A percentile compares a stretch with the other conserved stretches of the same genome.
Evolutionary conservation across 176 grass and related monocot species (phyloP).

Genomic region (Oryza rufipogon): DNA sequence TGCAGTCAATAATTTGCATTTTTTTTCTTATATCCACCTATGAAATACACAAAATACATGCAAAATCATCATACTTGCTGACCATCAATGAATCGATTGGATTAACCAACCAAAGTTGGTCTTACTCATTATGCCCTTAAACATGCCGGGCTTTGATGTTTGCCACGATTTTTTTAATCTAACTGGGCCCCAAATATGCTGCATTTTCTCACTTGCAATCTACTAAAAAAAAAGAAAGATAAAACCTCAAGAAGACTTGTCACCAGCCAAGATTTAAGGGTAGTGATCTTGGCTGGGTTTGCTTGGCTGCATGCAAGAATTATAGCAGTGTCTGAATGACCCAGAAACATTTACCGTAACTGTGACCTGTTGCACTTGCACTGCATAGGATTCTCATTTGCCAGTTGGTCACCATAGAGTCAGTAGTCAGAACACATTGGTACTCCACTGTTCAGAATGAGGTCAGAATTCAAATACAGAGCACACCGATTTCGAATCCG

Average conservation of each 20-base stretch:
- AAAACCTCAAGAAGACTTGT: background rate
- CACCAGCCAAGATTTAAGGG: background rate
- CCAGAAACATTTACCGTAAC: background rate
- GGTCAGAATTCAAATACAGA: background rate
- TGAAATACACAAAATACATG: no score
- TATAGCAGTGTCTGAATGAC: background rate
- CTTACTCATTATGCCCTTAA: background rate
- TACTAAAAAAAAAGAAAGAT: background rate
- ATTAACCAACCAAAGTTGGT: no score
- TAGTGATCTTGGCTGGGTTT: background rate
- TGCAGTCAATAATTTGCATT: no score
- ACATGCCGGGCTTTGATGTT: background rate
- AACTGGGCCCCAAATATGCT: background rate
- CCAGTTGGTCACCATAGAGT: slow-evolving; percentile 6
- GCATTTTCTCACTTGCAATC: background rate
- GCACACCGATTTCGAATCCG: no score
- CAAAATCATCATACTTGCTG: no score
- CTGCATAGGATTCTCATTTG: slow-evolving; percentile 32
- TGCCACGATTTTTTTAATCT: background rate
- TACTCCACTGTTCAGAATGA: background rate
- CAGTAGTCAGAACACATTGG: background rate
- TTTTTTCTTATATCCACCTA: no score
- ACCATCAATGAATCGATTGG: no score
- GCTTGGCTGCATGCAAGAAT: background rate
- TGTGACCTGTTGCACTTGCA: background rate